phyloP scores from a whole-genome alignment of 164 flowering plant species.

The Vitis rupestris region DNA sequence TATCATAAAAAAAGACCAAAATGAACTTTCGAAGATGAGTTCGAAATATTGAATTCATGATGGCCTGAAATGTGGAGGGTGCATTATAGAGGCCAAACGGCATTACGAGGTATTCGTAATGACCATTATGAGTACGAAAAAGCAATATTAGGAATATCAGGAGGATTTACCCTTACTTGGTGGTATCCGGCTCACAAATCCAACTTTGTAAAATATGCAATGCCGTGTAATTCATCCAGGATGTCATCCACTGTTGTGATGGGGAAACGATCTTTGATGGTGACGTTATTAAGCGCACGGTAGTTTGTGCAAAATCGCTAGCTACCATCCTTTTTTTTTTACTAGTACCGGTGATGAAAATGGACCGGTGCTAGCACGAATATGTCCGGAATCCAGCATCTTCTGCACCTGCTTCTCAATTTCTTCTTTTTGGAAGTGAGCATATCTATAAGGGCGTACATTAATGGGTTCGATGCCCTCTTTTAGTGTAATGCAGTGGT shows the following conservation, averaged over 20 bases:
- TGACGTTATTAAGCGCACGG: neutral
- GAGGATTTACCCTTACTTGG: neutral
- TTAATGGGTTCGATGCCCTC: neutral
- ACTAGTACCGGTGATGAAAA: neutral
- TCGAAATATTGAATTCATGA: no score
- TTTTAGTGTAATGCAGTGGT: neutral
- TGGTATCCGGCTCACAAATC: neutral
- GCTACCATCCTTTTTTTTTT: no score
- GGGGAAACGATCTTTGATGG: neutral
- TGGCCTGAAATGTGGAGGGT: no score
- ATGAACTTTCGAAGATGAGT: no score
- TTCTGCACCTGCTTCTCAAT: neutral
- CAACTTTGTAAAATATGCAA: neutral
- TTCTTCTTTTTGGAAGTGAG: conserved; percentile 5
- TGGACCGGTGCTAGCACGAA: neutral
- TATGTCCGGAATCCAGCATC: neutral
- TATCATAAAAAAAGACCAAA: no score
- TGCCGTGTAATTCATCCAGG: no score
- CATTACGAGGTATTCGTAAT: no score
- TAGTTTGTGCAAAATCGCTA: no score
- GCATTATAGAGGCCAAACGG: no score
- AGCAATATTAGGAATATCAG: no score
- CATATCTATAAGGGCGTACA: conserved; percentile 5
- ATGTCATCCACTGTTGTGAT: no score
- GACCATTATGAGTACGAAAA: no score